Conservation (phyloP, 2,329 filamentous ascomycete genomes). For the Fusarium liriodendri region DNA sequence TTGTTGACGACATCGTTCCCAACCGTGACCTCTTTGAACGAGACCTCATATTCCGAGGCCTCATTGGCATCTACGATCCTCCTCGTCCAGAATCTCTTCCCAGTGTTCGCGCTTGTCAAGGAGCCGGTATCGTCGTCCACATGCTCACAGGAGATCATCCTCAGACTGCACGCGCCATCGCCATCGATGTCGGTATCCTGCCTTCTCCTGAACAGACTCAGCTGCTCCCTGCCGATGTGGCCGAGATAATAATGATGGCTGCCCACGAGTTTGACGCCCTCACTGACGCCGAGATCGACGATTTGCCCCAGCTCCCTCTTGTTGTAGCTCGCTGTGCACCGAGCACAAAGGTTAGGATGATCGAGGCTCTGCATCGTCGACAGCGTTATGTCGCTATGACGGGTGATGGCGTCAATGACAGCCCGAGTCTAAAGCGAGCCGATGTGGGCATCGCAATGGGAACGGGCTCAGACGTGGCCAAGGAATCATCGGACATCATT, state of each 20-base stretch:
- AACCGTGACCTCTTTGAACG: constrained; percentile 55
- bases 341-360: constrained; percentile 79
- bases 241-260: constrained; percentile 69
- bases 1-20: constrained; percentile 26
- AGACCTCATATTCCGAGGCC: constrained; percentile 71
- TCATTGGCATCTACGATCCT: constrained; percentile 76
- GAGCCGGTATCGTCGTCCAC: constrained; percentile 69
- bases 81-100: constrained; percentile 71
- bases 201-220: constrained; percentile 52
- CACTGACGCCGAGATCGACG: constrained; percentile 70
- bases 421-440: constrained; percentile 72
- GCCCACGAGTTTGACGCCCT: constrained; percentile 73
- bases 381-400: constrained; percentile 74
- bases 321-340: constrained; percentile 77
- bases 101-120: constrained; percentile 65
- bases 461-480: constrained; percentile 74
- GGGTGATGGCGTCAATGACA: constrained; percentile 77
- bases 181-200: constrained; percentile 70
- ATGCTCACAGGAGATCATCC: constrained; percentile 75
- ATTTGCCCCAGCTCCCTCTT: constrained; percentile 69
- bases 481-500: constrained; percentile 72
- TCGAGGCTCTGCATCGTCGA: constrained; percentile 77
- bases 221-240: constrained; percentile 60
- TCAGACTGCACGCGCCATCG: constrained; percentile 70
- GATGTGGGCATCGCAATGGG: constrained; percentile 81